Conservation (phyloP, 2,329 filamentous ascomycete species). For the Zymoseptoria tritici region DNA sequence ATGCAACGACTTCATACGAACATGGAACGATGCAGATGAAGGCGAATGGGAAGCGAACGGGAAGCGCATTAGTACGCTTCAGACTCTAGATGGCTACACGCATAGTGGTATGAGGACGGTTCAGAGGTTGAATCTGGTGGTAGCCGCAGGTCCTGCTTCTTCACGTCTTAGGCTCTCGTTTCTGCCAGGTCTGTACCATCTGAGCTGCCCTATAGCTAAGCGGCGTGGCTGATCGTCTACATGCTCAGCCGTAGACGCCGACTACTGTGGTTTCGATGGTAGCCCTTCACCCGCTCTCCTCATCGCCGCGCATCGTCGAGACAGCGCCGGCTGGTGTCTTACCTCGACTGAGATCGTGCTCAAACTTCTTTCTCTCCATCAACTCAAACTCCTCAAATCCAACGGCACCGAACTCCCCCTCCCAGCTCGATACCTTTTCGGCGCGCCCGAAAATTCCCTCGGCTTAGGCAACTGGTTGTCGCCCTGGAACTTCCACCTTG, state of each 20-base stretch:
- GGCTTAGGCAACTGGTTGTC: slow-evolving; percentile 79
- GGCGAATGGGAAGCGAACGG: too few relatives aligned
- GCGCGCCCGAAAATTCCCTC: slow-evolving; percentile 65
- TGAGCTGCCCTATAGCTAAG: neutral
- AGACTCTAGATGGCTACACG: neutral
- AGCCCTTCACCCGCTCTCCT: too few relatives aligned
- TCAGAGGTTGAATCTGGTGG: neutral
- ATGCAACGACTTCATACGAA: neutral
- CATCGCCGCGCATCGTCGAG: neutral
- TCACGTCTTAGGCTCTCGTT: neutral
- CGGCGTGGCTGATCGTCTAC: too few relatives aligned
- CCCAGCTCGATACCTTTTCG: slow-evolving; percentile 78
- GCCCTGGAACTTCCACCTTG: slow-evolving; percentile 78
- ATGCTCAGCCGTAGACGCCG: too few relatives aligned
- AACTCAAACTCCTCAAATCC: slow-evolving; percentile 60
- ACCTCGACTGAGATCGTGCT: neutral
- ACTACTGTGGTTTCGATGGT: too few relatives aligned
- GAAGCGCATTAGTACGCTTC: neutral
- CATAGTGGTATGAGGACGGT: neutral
- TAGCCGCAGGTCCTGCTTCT: neutral
- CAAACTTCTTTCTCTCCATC: neutral
- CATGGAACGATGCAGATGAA: neutral
- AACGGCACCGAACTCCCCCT: slow-evolving; percentile 90
- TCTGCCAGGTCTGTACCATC: neutral
- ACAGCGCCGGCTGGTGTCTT: neutral